Conservation (phyloP, 176 grass and related monocot species). For the Avena eriantha region DNA sequence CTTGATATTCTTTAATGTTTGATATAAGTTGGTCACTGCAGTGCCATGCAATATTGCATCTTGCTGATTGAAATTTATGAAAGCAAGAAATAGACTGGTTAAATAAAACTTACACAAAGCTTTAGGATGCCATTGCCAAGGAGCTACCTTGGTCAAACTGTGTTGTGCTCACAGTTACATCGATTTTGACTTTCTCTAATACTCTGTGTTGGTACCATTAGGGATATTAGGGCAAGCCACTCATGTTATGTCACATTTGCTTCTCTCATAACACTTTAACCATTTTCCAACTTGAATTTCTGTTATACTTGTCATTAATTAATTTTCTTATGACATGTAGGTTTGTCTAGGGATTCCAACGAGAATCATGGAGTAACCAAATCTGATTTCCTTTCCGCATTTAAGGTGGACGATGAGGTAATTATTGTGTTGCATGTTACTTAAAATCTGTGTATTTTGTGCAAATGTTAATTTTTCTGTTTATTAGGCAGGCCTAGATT, state of each 20-base stretch:
- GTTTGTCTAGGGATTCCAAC: conserved; percentile 41
- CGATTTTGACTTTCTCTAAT: neutral
- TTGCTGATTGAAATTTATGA: conserved; percentile 22
- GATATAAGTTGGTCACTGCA: conserved; percentile 13
- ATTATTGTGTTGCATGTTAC: conserved; percentile 36
- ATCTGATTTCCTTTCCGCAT: conserved; percentile 54
- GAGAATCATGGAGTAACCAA: conserved; percentile 45
- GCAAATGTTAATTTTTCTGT: conserved; percentile 56
- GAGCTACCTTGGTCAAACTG: conserved; percentile 2
- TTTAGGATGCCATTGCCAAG: conserved; percentile 5
- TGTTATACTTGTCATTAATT: conserved; percentile 15
- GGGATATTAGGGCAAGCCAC: neutral
- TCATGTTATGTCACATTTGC: neutral
- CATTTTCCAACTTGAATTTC: neutral
- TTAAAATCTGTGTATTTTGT: conserved; percentile 36
- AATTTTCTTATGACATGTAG: conserved; percentile 44
- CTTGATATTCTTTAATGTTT: conserved; percentile 32
- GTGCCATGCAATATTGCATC: conserved; percentile 3
- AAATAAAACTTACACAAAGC: conserved; percentile 11
- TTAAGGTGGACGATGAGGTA: conserved; percentile 54
- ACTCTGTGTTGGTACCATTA: conserved; percentile 26
- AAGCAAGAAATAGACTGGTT: conserved; percentile 33
- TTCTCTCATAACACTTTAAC: conserved; percentile 5
- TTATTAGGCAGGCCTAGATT: conserved; percentile 63
- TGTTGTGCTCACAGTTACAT: neutral